A percentile compares a stretch with the other conserved stretches of the same genome.
These are phyloP conservation scores for Geotrichum klebahnii DNA, from an alignment of 1,139 yeast species.

Conservation along the genomic window DNA sequence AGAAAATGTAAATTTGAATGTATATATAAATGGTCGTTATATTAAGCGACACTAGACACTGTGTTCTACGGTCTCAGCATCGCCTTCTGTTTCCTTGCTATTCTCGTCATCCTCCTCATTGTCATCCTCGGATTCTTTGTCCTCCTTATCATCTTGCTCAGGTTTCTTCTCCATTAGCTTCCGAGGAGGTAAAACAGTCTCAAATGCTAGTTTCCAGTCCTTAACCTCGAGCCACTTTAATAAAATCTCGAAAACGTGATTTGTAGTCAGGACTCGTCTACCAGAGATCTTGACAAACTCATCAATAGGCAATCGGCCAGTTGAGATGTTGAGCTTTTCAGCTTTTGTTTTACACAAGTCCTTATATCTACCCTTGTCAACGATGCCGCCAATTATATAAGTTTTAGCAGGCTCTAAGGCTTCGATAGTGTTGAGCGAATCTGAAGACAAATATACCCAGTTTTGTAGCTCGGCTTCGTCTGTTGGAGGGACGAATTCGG, in stretches of 20 bases:
- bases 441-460: conserved; percentile 77
- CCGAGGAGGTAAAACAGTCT: conserved; percentile 75
- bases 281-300: conserved; percentile 80
- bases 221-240: conserved; percentile 71
- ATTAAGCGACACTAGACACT: too few relatives aligned
- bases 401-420: conserved; percentile 63
- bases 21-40: too few relatives aligned
- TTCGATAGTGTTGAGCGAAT: conserved; percentile 65
- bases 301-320: conserved; percentile 82
- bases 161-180: conserved; percentile 46
- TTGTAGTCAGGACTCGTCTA: conserved; percentile 83
- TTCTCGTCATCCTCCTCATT: conserved; percentile 2
- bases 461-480: conserved; percentile 30
- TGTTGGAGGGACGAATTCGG: conserved; percentile 40
- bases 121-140: neutral
- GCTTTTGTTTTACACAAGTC: conserved; percentile 80
- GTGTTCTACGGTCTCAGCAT: conserved; percentile 14
- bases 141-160: neutral
- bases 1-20: too few relatives aligned
- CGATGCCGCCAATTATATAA: conserved; percentile 91
- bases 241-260: conserved; percentile 86
- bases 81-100: conserved; percentile 13
- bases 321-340: conserved; percentile 59
- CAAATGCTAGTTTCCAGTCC: conserved; percentile 86
- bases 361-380: conserved; percentile 90